Evolutionary conservation across 1,284 basidiomycete species (phyloP).

Genomic region (Sanghuangporus sanghuang): DNA sequence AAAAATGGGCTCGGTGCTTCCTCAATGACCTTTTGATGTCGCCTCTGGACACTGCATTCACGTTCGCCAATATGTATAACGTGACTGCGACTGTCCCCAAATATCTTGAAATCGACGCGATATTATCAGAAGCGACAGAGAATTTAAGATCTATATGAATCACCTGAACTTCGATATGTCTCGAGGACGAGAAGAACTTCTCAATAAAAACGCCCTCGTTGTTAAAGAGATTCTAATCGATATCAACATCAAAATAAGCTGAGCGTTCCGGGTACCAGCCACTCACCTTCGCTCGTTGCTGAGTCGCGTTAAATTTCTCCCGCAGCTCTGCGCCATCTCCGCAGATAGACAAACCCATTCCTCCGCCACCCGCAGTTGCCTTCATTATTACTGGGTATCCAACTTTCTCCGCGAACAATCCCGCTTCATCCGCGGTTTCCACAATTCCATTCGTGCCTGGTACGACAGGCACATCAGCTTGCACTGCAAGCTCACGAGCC

Average conservation of each 20-base stretch:
- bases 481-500: slow-evolving; percentile 44
- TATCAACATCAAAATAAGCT: background rate
- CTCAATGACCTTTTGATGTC: slow-evolving; percentile 74
- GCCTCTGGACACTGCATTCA: slow-evolving; percentile 66
- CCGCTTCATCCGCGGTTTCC: slow-evolving; percentile 38
- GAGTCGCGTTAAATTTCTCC: slow-evolving; percentile 34
- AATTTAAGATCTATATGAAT: background rate
- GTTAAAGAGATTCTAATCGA: slow-evolving; percentile 32
- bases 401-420: slow-evolving; percentile 35
- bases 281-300: slow-evolving; percentile 42
- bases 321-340: slow-evolving; percentile 36
- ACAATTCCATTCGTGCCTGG: slow-evolving; percentile 52
- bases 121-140: background rate
- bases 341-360: slow-evolving; percentile 65
- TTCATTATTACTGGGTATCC: slow-evolving; percentile 68
- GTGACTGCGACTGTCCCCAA: slow-evolving; percentile 56
- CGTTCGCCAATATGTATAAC: slow-evolving; percentile 66
- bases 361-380: slow-evolving; percentile 67
- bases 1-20: slow-evolving; percentile 59
- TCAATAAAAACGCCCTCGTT: slow-evolving; percentile 58
- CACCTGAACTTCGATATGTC: slow-evolving; percentile 68
- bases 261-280: slow-evolving; percentile 10
- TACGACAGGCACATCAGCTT: slow-evolving; percentile 48
- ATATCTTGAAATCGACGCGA: slow-evolving; percentile 35
- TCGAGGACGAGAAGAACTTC: slow-evolving; percentile 47